Evolutionary conservation across 83 land plant species (phyloP).

Genomic region (Diphasiastrum complanatum): DNA sequence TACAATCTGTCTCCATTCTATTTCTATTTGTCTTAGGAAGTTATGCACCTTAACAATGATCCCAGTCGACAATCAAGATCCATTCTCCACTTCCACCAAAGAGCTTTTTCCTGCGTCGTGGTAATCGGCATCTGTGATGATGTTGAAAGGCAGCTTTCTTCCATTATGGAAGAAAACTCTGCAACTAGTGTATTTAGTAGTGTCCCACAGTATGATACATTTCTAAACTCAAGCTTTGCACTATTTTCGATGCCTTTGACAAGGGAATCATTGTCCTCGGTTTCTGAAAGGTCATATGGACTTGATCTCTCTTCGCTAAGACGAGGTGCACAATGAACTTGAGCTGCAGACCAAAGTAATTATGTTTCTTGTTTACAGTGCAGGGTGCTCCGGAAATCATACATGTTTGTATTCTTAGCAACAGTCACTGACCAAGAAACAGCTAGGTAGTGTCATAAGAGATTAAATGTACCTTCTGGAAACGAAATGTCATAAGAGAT

Average conservation of each 20-base stretch:
- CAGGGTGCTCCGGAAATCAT: too few species aligned
- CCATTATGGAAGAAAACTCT: slow-evolving; percentile 42
- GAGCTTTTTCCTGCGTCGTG: slow-evolving; percentile 30
- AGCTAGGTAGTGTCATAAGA: too few species aligned
- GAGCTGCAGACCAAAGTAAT: too few species aligned
- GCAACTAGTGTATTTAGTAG: slow-evolving; percentile 29
- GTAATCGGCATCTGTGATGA: slow-evolving; percentile 21
- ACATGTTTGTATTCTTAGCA: too few species aligned
- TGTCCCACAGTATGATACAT: too few species aligned
- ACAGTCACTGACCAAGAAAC: too few species aligned
- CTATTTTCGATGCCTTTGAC: background rate
- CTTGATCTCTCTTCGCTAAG: background rate
- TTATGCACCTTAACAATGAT: slow-evolving; percentile 57
- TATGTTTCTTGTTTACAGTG: too few species aligned
- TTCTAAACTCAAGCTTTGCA: background rate
- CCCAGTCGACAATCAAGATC: slow-evolving; percentile 53
- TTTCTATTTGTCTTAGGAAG: background rate
- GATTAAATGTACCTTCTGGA: too few species aligned
- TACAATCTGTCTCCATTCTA: background rate
- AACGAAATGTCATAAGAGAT: too few species aligned
- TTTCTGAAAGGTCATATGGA: background rate
- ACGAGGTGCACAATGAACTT: too few species aligned
- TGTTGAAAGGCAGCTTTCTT: slow-evolving; percentile 54
- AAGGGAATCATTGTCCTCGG: background rate
- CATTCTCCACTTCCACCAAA: slow-evolving; percentile 72